Base-by-base conservation (phyloP, 306 rosid genomes). In the Vigna hirtella region DNA sequence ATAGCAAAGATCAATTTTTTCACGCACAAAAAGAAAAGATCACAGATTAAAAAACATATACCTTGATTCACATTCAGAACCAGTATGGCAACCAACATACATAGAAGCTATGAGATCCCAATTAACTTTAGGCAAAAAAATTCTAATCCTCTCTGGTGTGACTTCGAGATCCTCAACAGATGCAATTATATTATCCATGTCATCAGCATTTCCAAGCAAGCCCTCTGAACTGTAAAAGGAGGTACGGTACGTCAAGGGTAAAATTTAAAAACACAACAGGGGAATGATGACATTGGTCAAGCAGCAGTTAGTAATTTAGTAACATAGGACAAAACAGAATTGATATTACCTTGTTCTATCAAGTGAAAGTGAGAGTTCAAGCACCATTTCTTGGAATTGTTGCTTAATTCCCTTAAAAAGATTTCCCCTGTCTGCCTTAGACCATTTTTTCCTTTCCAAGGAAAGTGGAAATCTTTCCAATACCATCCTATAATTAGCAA, bases 41-140 rank as follows among this genome's bases (percentile, higher is more conserved):
- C 7, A 7, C 5, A 62, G 73, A 57, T 53, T 53, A 78, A 11
- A 56, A 81, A 83, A 73, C 48, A 53, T 83, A 87, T 88, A 95
- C 98, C 98, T 87, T 43, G 96, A 86, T 92, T 88, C 90, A 79
- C 98, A 95, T 92, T 95, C 97, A 62, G 90, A 91, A 73, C 91
- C 93, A 6, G 91, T 86, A 77, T 83, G 97, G 40, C 97, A 91
- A 56, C 75, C 81, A 70, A 86, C 78, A 79, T 92, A 81, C 85
- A 81, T 89, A 78, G 91, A 87, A 85, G 98, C 98, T 81, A 95
- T 78, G 51, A 74, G 84, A 66, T 95, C 93, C 98, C 98, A 92
- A 70, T 91, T 84, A 81, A 95, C 97, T 77, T 91, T 85, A 28
- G 93, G 97, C 73, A 89, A 72, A 88, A 91, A 92, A 40, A 81